A percentile compares a stretch with the other conserved stretches of the same genome.
These are phyloP conservation scores for Zasmidium citrigriseum DNA, from an alignment of 2,329 filamentous ascomycete species.

Conservation along the genomic window DNA sequence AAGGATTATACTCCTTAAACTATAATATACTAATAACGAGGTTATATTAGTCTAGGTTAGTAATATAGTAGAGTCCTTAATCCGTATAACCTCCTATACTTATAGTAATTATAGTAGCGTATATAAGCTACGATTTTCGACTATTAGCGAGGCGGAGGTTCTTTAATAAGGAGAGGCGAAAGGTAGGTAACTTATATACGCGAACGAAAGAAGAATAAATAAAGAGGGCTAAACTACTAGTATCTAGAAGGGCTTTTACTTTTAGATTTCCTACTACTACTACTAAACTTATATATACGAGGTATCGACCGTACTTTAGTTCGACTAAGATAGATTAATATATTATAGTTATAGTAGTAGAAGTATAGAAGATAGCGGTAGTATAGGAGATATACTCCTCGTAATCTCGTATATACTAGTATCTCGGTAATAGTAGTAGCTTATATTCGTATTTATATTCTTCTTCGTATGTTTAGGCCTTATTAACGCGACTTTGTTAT, in stretches of 20 bases:
- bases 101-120: background rate
- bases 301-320: background rate
- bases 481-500: too few relatives aligned
- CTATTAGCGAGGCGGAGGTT: background rate
- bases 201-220: background rate
- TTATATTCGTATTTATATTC: too few relatives aligned
- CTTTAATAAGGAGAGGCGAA: background rate
- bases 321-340: background rate
- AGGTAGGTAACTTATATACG: background rate
- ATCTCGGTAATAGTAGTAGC: background rate
- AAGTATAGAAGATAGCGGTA: background rate
- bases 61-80: background rate
- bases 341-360: background rate
- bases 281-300: background rate
- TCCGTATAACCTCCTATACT: background rate
- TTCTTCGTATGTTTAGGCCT: too few relatives aligned
- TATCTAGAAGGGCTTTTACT: background rate
- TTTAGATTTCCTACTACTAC: background rate
- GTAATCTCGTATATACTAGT: background rate
- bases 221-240: background rate
- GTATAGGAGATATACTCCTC: background rate
- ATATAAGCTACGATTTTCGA: background rate
- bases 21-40: background rate
- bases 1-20: background rate
- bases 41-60: background rate